A percentile compares a stretch with the other conserved stretches of the same genome.
Evolutionary conservation across 2,329 filamentous ascomycete genomes (phyloP).

Genomic region (Calonectria honghensis): DNA sequence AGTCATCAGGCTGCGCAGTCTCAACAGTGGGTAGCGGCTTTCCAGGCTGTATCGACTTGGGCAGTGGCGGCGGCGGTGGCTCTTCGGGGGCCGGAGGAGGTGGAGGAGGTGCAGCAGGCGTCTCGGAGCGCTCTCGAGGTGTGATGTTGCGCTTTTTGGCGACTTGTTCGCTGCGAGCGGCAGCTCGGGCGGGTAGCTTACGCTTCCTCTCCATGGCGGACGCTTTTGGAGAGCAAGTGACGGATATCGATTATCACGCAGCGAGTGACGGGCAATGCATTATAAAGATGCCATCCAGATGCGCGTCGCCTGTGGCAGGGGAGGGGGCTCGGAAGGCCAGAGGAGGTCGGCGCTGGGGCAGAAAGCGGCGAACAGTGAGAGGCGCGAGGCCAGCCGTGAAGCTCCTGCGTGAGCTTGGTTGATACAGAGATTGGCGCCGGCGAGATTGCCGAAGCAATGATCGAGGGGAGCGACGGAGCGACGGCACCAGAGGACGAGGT

Average conservation of each 20-base stretch:
- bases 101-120: slow-evolving; percentile 64
- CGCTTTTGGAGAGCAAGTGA: slow-evolving; percentile 38
- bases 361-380: slow-evolving; percentile 11
- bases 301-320: slow-evolving; percentile 47
- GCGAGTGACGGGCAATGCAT: slow-evolving; percentile 53
- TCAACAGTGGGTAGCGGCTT: slow-evolving; percentile 83
- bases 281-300: slow-evolving; percentile 57
- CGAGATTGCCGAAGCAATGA: background rate
- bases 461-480: background rate
- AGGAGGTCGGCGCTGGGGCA: slow-evolving; percentile 20
- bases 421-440: background rate
- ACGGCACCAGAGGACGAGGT: background rate
- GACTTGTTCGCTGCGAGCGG: slow-evolving; percentile 75
- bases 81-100: slow-evolving; percentile 56
- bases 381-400: slow-evolving; percentile 27
- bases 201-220: slow-evolving; percentile 78
- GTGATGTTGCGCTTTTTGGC: slow-evolving; percentile 77
- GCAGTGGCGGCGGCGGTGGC: slow-evolving; percentile 68
- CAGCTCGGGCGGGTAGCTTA: slow-evolving; percentile 78
- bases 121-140: slow-evolving; percentile 71
- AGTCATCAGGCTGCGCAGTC: slow-evolving; percentile 77
- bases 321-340: slow-evolving; percentile 25
- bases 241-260: slow-evolving; percentile 48
- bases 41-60: slow-evolving; percentile 77
- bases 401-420: slow-evolving; percentile 16